Percentiles rank a stretch among this genome's conserved stretches.
Conservation (phyloP, 2,329 filamentous ascomycete genomes). For the Tolypocladium inflatum region DNA sequence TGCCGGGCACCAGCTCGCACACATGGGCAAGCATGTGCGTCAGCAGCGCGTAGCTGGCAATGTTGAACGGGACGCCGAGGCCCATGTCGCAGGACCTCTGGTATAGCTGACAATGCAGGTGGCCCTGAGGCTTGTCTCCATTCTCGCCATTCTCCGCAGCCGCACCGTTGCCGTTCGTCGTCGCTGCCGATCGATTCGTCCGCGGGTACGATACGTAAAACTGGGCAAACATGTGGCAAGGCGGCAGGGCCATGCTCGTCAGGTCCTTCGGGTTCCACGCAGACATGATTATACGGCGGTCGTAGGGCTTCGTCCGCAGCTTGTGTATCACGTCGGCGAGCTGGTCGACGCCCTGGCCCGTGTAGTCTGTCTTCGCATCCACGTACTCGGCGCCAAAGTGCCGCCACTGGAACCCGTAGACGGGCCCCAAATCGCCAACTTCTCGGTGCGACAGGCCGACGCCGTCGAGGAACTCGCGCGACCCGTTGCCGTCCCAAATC, state of each 20-base stretch:
- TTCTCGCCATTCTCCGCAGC: constrained; percentile 14
- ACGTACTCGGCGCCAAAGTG: constrained; percentile 92
- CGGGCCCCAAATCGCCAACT: constrained; percentile 83
- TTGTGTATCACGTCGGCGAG: constrained; percentile 84
- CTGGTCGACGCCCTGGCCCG: constrained; percentile 85
- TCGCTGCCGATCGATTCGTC: constrained; percentile 1
- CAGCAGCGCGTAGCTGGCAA: constrained; percentile 84
- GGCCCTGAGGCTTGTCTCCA: constrained; percentile 44
- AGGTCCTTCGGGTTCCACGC: constrained; percentile 92
- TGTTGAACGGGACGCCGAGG: constrained; percentile 94
- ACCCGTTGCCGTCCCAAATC: constrained; percentile 98
- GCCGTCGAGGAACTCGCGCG: constrained; percentile 78
- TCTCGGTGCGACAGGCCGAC: constrained; percentile 73
- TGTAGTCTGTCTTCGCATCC: constrained; percentile 71
- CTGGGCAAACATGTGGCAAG: constrained; percentile 96
- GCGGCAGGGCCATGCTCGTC: constrained; percentile 80
- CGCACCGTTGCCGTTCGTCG: constrained; percentile 3
- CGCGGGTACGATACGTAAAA: constrained; percentile 78
- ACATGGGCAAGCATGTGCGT: constrained; percentile 93
- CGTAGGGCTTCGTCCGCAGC: constrained; percentile 73
- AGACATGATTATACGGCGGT: constrained; percentile 78
- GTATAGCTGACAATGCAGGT: constrained; percentile 81
- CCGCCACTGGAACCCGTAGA: constrained; percentile 98
- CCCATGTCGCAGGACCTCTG: constrained; percentile 96
- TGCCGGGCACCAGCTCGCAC: constrained; percentile 75